These are phyloP conservation scores for Zygoascus meyerae DNA, from an alignment of 1,139 yeast species.

Conservation along the genomic window DNA sequence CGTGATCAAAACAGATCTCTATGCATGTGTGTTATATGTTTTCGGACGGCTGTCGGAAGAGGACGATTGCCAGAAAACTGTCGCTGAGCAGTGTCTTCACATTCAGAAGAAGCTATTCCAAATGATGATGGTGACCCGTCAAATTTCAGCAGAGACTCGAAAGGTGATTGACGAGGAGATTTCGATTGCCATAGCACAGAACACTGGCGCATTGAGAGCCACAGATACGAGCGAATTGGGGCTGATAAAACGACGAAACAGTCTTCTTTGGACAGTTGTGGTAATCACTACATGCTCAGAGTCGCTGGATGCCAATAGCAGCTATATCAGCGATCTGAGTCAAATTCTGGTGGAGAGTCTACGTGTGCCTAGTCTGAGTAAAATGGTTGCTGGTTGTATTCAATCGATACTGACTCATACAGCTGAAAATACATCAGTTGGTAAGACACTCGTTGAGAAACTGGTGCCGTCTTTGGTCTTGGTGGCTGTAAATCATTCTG, in stretches of 20 bases:
- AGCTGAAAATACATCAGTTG: conserved; percentile 27
- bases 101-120: conserved; percentile 30
- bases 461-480: conserved; percentile 40
- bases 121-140: conserved; percentile 27
- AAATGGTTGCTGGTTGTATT: conserved; percentile 53
- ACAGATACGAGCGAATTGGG: conserved; percentile 34
- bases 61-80: conserved; percentile 26
- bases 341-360: conserved; percentile 38
- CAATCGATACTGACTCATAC: conserved; percentile 48
- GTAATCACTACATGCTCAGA: conserved; percentile 51
- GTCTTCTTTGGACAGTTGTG: conserved; percentile 54
- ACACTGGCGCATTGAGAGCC: conserved; percentile 19
- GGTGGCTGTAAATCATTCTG: conserved; percentile 22
- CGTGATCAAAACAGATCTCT: conserved; percentile 61
- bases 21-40: conserved; percentile 61
- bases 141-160: conserved; percentile 18
- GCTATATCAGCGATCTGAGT: conserved; percentile 31
- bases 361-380: conserved; percentile 33
- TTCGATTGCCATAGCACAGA: conserved; percentile 26
- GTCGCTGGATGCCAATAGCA: conserved; percentile 37
- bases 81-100: conserved; percentile 28
- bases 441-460: conserved; percentile 29
- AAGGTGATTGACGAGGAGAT: conserved; percentile 36
- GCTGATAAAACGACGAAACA: conserved; percentile 40
- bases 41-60: conserved; percentile 56